Evolutionary conservation across 371 early-diverging fungal genomes (phyloP).

Genomic region (Mucor lusitanicus): DNA sequence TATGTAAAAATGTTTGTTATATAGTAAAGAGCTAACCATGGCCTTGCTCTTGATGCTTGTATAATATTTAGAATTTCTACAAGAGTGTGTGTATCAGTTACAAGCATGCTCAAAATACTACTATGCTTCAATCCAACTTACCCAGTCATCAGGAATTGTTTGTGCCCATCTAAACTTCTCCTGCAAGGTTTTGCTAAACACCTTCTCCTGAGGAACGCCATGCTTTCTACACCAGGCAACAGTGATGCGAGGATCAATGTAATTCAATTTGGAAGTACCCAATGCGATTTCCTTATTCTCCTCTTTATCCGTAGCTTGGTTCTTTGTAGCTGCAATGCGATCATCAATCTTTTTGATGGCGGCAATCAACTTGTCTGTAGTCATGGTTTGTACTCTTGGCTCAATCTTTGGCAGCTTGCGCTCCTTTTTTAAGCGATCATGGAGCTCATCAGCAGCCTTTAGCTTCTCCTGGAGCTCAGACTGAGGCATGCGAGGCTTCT

Average conservation of each 20-base stretch:
- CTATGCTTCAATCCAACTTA: conserved; percentile 6
- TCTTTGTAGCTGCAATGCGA: conserved; percentile 65
- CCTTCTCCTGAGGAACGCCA: conserved; percentile 89
- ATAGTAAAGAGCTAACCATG: background rate
- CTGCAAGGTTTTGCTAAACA: conserved; percentile 85
- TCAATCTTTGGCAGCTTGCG: conserved; percentile 49
- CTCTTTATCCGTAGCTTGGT: conserved; percentile 84
- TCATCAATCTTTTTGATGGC: conserved; percentile 70
- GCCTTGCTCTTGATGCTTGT: background rate
- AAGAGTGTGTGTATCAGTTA: too few relatives aligned
- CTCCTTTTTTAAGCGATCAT: conserved; percentile 48
- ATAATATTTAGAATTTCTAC: background rate
- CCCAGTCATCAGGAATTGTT: conserved; percentile 74
- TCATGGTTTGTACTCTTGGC: conserved; percentile 34
- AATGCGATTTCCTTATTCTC: conserved; percentile 97
- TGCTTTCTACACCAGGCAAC: conserved; percentile 91
- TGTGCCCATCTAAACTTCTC: conserved; percentile 98
- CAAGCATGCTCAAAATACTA: too few relatives aligned
- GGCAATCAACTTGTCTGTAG: conserved; percentile 65
- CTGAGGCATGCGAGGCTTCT: conserved; percentile 50
- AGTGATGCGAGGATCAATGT: conserved; percentile 97
- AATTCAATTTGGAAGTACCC: conserved; percentile 97
- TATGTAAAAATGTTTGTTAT: background rate
- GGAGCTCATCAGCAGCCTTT: conserved; percentile 51
- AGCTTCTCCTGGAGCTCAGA: conserved; percentile 61